Percentiles rank a stretch among this genome's conserved stretches.
phyloP scores from a whole-genome alignment of 2,329 filamentous ascomycete species.

The Aureobasidium sp. region DNA sequence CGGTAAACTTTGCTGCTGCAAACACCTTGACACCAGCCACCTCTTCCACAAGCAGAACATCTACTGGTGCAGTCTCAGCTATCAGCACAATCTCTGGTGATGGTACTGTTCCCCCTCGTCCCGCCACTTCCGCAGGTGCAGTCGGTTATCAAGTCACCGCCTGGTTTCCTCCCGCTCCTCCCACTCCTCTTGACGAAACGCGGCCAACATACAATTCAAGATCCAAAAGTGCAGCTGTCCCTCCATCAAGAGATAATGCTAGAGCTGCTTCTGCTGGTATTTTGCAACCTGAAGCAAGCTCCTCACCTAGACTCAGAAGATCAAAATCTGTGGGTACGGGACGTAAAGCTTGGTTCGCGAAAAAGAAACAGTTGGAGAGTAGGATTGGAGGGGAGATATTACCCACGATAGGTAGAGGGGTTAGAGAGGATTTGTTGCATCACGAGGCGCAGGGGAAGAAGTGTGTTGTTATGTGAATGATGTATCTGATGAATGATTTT shows the following conservation, averaged over 20 bases:
- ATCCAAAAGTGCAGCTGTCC: conserved; percentile 4
- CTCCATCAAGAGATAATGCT: background rate
- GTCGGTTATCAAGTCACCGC: conserved; percentile 19
- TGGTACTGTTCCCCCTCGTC: background rate
- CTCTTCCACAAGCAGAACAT: background rate
- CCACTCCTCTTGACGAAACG: background rate
- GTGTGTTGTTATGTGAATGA: conserved; percentile 26
- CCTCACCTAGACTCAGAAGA: background rate
- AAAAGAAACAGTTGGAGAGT: conserved; percentile 15
- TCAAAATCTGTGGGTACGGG: conserved; percentile 1
- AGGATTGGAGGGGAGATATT: background rate
- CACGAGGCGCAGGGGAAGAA: conserved; percentile 22
- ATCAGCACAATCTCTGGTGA: background rate
- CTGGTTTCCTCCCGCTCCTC: conserved; percentile 3
- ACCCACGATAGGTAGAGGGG: conserved; percentile 3
- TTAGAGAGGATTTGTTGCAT: conserved; percentile 22
- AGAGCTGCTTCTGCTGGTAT: background rate
- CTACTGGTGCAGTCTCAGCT: background rate
- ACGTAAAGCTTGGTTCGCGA: conserved; percentile 16
- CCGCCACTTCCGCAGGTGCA: conserved; percentile 24
- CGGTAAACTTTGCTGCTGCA: conserved; percentile 20
- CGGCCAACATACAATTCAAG: conserved; percentile 31
- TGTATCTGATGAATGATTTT: too few relatives aligned
- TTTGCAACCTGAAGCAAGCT: too few relatives aligned
- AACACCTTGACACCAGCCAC: background rate